These are phyloP conservation scores for Cryptosporidium sp. DNA, from an alignment of 169 alveolate genomes.

Conservation along the genomic window DNA sequence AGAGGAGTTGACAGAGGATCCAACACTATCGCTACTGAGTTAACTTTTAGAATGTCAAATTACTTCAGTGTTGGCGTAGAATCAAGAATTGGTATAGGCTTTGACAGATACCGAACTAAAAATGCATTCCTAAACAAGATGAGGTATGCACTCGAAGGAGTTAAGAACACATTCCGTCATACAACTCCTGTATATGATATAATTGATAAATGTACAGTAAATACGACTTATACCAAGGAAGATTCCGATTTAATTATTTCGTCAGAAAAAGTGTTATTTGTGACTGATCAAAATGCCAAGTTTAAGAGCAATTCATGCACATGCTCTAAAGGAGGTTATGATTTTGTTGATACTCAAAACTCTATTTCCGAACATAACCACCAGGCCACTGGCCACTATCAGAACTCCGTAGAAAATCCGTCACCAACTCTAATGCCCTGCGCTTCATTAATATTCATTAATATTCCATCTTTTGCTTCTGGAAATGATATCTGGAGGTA, in stretches of 20 bases:
- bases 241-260: constrained; percentile 17
- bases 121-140: constrained; percentile 76
- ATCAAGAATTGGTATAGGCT: constrained; percentile 93
- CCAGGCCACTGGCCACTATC: neutral
- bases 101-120: constrained; percentile 87
- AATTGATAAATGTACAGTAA: constrained; percentile 68
- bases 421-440: constrained; percentile 61
- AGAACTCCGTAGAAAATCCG: constrained; percentile 11
- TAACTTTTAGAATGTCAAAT: constrained; percentile 86
- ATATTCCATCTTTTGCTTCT: constrained; percentile 82
- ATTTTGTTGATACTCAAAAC: constrained; percentile 22
- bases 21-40: constrained; percentile 50
- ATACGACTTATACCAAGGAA: neutral
- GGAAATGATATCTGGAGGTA: constrained; percentile 83
- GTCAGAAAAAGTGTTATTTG: constrained; percentile 52
- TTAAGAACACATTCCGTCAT: constrained; percentile 56
- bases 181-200: constrained; percentile 61
- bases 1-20: constrained; percentile 42
- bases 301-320: constrained; percentile 43
- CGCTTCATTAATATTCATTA: constrained; percentile 77
- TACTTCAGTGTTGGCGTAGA: constrained; percentile 94
- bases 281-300: constrained; percentile 8
- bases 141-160: constrained; percentile 68
- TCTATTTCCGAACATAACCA: neutral
- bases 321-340: constrained; percentile 15